phyloP scores from a whole-genome alignment of 805 yeast species.

The Alloascoidea hylecoeti region DNA sequence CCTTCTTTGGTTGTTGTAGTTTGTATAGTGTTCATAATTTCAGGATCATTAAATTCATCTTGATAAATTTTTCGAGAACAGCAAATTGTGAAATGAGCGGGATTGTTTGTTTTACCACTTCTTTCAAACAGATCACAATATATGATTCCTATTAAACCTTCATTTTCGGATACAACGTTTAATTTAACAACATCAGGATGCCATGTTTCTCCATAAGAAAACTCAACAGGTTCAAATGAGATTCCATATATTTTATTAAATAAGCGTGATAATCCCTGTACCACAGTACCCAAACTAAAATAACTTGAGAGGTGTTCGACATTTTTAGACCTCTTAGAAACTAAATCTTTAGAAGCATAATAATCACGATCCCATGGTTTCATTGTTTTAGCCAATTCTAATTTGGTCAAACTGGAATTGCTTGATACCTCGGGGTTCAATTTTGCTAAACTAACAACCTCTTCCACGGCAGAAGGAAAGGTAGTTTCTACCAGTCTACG shows the following conservation, averaged over 20 bases:
- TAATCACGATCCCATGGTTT: slow-evolving; percentile 93
- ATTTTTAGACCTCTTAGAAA: slow-evolving; percentile 18
- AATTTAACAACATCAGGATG: slow-evolving; percentile 71
- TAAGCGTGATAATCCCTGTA: slow-evolving; percentile 66
- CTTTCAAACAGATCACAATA: slow-evolving; percentile 83
- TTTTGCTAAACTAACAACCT: slow-evolving; percentile 34
- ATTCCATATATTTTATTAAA: slow-evolving; percentile 68
- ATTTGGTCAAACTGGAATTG: slow-evolving; percentile 15
- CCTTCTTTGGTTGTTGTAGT: slow-evolving; percentile 18
- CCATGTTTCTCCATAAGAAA: slow-evolving; percentile 76
- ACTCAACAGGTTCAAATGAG: slow-evolving; percentile 48
- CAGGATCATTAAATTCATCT: slow-evolving; percentile 28
- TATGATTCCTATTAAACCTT: slow-evolving; percentile 61
- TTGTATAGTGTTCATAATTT: slow-evolving; percentile 9
- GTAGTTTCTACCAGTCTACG: slow-evolving; percentile 38
- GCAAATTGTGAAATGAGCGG: slow-evolving; percentile 92
- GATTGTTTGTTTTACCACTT: slow-evolving; percentile 60
- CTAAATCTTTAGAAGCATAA: slow-evolving; percentile 20
- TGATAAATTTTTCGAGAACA: slow-evolving; percentile 74
- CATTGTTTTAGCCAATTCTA: slow-evolving; percentile 29
- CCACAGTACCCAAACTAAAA: slow-evolving; percentile 75
- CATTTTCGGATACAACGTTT: slow-evolving; percentile 51
- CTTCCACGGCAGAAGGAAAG: slow-evolving; percentile 40
- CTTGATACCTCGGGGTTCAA: slow-evolving; percentile 18
- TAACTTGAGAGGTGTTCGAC: slow-evolving; percentile 45